These are phyloP conservation scores for Medicago truncatula DNA, from an alignment of 306 rosid genomes.

Conservation along the genomic window MtrunA17r5.0-ANR NC_053044.1:19664501-19665000, in stretches of 20 bases:
- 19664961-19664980: constrained; percentile 52
- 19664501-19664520: constrained; percentile 76
- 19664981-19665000: constrained; percentile 60
- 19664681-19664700: constrained; percentile 74
- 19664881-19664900: constrained; percentile 53
- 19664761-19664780: constrained; percentile 77
- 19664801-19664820: constrained; percentile 83
- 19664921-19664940: constrained; percentile 32
- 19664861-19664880: constrained; percentile 52
- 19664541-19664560: constrained; percentile 87
- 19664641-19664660: constrained; percentile 66
- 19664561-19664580: constrained; percentile 84
- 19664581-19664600: constrained; percentile 61
- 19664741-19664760: constrained; percentile 95
- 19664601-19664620: constrained; percentile 71
- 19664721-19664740: constrained; percentile 88
- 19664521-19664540: constrained; percentile 77
- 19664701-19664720: constrained; percentile 82
- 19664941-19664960: constrained; percentile 52
- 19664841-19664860: constrained; percentile 80
- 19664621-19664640: constrained; percentile 71
- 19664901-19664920: constrained; percentile 13
- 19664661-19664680: constrained; percentile 63
- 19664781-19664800: constrained; percentile 84
- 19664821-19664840: constrained; percentile 74